These are phyloP conservation scores for Spiromastix sp. DNA, from an alignment of 2,329 filamentous ascomycete species.

Conservation along the genomic window DNA sequence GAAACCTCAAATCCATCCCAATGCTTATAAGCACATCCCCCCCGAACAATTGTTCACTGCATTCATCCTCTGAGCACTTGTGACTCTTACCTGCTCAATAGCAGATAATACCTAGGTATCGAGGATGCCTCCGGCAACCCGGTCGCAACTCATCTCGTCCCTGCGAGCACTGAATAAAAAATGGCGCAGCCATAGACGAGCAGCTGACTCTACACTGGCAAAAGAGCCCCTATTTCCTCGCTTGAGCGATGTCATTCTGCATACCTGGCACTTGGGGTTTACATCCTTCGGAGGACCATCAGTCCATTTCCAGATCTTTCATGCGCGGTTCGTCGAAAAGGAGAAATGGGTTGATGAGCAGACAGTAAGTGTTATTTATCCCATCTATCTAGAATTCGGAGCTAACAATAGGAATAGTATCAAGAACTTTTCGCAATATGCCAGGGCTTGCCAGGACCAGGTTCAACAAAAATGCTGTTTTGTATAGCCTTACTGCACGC, in stretches of 20 bases:
- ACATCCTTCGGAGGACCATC: slow-evolving; percentile 58
- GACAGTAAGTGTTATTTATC: slow-evolving; percentile 37
- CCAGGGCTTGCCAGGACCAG: slow-evolving; percentile 58
- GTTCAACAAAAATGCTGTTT: slow-evolving; percentile 61
- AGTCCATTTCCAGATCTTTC: slow-evolving; percentile 60
- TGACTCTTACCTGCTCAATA: too few relatives aligned
- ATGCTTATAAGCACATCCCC: too few relatives aligned
- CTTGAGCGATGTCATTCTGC: slow-evolving; percentile 24
- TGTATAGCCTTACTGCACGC: slow-evolving; percentile 56
- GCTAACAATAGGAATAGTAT: slow-evolving; percentile 39
- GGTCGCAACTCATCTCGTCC: too few relatives aligned
- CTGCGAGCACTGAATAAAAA: too few relatives aligned
- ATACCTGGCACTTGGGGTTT: slow-evolving; percentile 52
- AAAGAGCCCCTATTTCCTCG: slow-evolving; percentile 18
- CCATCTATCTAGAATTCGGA: background rate
- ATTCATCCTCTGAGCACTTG: too few relatives aligned
- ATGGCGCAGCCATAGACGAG: too few relatives aligned
- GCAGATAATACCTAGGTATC: too few relatives aligned
- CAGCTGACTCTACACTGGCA: too few relatives aligned
- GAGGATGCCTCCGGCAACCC: too few relatives aligned
- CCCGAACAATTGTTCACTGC: too few relatives aligned
- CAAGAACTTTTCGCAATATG: slow-evolving; percentile 62
- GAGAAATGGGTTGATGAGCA: slow-evolving; percentile 59
- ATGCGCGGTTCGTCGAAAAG: slow-evolving; percentile 51
- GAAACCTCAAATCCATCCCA: too few relatives aligned